Evolutionary conservation across 2,329 filamentous ascomycete species (phyloP).

Genomic region (Pseudogymnoascus verrucosus): DNA sequence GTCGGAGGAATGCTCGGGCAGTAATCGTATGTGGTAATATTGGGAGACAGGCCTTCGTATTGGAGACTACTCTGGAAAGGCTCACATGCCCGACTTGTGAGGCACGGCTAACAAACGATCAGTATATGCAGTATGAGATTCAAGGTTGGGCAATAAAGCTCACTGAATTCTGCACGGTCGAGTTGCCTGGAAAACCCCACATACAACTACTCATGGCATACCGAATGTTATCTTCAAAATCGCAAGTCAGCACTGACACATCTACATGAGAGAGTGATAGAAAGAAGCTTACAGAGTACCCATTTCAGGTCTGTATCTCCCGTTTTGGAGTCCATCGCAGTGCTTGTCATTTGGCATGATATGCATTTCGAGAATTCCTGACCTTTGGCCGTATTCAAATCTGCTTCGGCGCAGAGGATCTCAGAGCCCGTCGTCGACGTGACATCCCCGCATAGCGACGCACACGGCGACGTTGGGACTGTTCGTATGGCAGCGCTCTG

Average conservation of each 20-base stretch:
- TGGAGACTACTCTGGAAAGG: conserved; percentile 39
- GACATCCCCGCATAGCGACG: conserved; percentile 10
- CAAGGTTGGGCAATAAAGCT: conserved; percentile 9
- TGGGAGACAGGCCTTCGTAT: conserved; percentile 41
- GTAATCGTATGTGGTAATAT: conserved; percentile 42
- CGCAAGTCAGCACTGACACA: background rate
- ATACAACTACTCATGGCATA: conserved; percentile 49
- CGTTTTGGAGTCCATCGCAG: conserved; percentile 32
- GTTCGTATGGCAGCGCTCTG: background rate
- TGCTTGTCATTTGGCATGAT: conserved; percentile 44
- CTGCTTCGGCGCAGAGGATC: conserved; percentile 9
- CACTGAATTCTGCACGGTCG: conserved; percentile 44
- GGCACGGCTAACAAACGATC: conserved; percentile 7
- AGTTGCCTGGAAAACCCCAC: conserved; percentile 40
- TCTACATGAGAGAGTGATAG: background rate
- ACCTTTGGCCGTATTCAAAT: conserved; percentile 13
- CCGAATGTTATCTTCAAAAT: conserved; percentile 46
- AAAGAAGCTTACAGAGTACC: conserved; percentile 43
- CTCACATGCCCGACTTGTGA: conserved; percentile 43
- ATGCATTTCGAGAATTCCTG: conserved; percentile 34
- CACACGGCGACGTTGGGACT: conserved; percentile 10
- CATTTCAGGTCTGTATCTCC: conserved; percentile 45
- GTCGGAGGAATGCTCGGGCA: conserved; percentile 38
- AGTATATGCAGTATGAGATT: background rate
- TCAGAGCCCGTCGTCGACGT: conserved; percentile 8